These are phyloP conservation scores for Yamagishiella unicocca DNA, from an alignment of 139 green algal genomes.

Conservation along the genomic window DNA sequence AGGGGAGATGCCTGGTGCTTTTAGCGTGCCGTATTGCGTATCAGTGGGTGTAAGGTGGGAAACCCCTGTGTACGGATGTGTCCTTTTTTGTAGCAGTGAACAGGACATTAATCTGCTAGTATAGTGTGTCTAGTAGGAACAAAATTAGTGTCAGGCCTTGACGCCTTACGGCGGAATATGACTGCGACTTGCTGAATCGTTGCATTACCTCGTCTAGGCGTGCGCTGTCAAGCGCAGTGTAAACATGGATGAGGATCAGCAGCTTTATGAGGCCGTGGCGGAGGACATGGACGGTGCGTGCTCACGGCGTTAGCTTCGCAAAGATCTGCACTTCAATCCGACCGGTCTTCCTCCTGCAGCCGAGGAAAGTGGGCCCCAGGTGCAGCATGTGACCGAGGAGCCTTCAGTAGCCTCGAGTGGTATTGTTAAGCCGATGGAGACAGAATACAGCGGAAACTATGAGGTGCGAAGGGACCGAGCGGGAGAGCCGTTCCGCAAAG, in stretches of 20 bases:
- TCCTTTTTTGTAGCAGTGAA: no score
- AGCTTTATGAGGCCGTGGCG: conserved; percentile 9
- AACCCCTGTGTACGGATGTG: no score
- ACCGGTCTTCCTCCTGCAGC: neutral
- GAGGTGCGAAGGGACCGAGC: conserved; percentile 27
- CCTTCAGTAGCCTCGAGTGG: neutral
- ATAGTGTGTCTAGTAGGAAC: neutral
- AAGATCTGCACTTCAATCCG: conserved; percentile 17
- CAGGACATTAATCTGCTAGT: no score
- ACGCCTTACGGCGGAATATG: neutral
- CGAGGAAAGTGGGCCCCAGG: neutral
- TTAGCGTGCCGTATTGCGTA: no score
- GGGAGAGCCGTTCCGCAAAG: no score
- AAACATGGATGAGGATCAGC: conserved; percentile 18
- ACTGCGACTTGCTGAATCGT: neutral
- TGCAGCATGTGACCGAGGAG: conserved; percentile 9
- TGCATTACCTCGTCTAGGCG: neutral
- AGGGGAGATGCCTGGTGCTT: no score
- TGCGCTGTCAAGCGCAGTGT: neutral
- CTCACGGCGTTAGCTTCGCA: neutral
- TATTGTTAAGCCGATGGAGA: conserved; percentile 16
- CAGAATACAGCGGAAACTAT: conserved; percentile 20
- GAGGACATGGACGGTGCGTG: conserved; percentile 34
- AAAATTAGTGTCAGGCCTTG: neutral
- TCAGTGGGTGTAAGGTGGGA: no score